Evolutionary conservation across 805 yeast genomes (phyloP), one percentile per base, ranked within the genome.

Genomic region (Myxozyma vanderwaltii): DNA sequence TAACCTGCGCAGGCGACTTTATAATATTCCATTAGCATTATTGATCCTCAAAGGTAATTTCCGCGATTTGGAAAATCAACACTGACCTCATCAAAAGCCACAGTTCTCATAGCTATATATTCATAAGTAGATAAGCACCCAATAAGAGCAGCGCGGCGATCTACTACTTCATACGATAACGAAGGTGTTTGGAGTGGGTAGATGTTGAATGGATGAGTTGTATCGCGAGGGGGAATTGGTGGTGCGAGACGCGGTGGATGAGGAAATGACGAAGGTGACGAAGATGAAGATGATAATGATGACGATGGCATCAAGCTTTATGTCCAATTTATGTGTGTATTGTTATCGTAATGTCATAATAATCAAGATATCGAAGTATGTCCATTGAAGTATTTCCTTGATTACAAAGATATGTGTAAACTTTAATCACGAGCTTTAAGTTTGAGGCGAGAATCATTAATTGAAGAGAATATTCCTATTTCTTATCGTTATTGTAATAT

Each of bases 141-240:
- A 29, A 59, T 35, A 17, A 56, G 43, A 17, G 64, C 58, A 26
- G 61, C 65, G 19, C 65, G 64, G 7, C 64, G 51, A 43, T 62
- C 65, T 13, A 62, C 43, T 19, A 47, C 51, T 23, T 62, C 65
- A 45, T 62, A 62, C 46, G 54, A 52, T 41, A 61, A 45, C 33
- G 21, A 38, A 29, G 50, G 56, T 4, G 50, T 13, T 21, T 33
- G 36, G 8, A 38, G 12, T 5, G 56, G 56, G 21, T 40, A 44
- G 4, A 29, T 41, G 43, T 41, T 41, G 36, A 52, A 43, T 35
- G 56, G 56, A 13, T 26, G 21, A 24, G 24, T 24, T 10, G 57
- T 53, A 23, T 52, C 56, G 38, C 47, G 56, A 13, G 51, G 51
- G 3, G 50, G 38, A 19, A 27, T 27, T 1, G 51, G 40, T 19